Percentiles rank a stretch among this genome's conserved stretches.
phyloP scores from a whole-genome alignment of 257 asterid species.

The Ajuga chamaepitys region DNA sequence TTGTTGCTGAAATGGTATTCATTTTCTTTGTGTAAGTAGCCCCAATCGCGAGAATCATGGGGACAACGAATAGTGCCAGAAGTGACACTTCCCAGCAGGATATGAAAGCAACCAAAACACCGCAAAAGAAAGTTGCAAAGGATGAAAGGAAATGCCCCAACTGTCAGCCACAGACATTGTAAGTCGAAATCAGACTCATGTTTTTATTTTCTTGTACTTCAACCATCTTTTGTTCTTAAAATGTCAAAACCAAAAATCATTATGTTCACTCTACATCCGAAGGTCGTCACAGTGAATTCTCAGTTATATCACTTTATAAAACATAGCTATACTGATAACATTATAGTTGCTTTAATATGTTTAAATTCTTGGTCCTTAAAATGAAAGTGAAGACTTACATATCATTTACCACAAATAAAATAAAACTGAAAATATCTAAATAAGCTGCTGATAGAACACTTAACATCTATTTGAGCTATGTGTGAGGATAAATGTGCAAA shows the following conservation, averaged over 20 bases:
- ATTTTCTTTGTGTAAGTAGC: constrained; percentile 63
- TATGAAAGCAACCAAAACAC: constrained; percentile 64
- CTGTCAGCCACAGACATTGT: constrained; percentile 31
- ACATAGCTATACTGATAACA: not conserved
- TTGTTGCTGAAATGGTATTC: constrained; percentile 49
- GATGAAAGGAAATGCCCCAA: constrained; percentile 76
- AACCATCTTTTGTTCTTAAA: not conserved
- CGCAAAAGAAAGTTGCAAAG: constrained; percentile 64
- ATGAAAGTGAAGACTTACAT: too few species aligned
- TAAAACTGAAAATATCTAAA: too few species aligned
- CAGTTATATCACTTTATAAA: not conserved
- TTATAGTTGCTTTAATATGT: not conserved
- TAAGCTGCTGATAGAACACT: too few species aligned
- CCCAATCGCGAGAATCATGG: constrained; percentile 60
- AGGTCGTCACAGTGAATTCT: not conserved
- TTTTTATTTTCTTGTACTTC: too few species aligned
- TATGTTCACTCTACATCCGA: not conserved
- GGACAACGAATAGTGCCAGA: constrained; percentile 63
- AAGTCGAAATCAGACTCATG: constrained; percentile 12
- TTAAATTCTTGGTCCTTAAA: not conserved
- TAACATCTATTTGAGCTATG: too few species aligned
- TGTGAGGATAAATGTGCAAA: too few species aligned
- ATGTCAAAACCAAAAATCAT: not conserved
- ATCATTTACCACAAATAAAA: too few species aligned
- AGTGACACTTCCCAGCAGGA: constrained; percentile 85